A percentile compares a stretch with the other conserved stretches of the same genome.
Evolutionary conservation across 495 filamentous ascomycete species (phyloP).

Genomic region (Penicillium canariense): DNA sequence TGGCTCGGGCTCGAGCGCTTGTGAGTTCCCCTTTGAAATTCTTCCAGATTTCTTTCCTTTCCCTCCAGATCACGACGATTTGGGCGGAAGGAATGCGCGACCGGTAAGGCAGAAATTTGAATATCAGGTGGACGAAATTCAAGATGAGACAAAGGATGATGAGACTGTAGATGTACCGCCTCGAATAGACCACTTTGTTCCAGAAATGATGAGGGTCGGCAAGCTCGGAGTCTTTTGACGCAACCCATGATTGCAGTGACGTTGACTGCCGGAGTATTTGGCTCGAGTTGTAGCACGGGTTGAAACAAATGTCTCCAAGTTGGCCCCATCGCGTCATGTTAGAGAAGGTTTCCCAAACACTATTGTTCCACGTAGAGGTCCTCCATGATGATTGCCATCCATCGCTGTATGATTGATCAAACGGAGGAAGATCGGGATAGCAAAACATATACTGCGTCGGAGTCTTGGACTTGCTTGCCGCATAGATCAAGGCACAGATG

Average conservation of each 20-base stretch:
- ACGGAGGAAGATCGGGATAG: slow-evolving; percentile 27
- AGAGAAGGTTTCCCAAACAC: slow-evolving; percentile 30
- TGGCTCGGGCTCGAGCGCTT: neutral
- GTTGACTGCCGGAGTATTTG: slow-evolving; percentile 27
- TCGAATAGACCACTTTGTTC: slow-evolving; percentile 26
- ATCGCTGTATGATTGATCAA: slow-evolving; percentile 21
- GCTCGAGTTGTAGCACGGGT: slow-evolving; percentile 35
- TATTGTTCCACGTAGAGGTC: slow-evolving; percentile 29
- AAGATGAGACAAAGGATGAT: slow-evolving; percentile 26
- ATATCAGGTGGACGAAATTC: slow-evolving; percentile 25
- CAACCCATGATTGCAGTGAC: slow-evolving; percentile 16
- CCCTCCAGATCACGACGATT: slow-evolving; percentile 25
- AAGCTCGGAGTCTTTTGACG: slow-evolving; percentile 3
- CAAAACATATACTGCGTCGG: slow-evolving; percentile 36
- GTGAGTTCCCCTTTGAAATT: slow-evolving; percentile 23
- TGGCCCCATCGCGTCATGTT: slow-evolving; percentile 22
- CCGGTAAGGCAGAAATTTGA: slow-evolving; percentile 26
- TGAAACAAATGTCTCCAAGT: slow-evolving; percentile 29
- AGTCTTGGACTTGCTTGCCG: slow-evolving; percentile 9
- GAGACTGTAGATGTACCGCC: slow-evolving; percentile 35
- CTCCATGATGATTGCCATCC: slow-evolving; percentile 28
- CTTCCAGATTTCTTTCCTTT: slow-evolving; percentile 20
- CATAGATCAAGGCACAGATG: slow-evolving; percentile 29
- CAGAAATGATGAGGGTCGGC: slow-evolving; percentile 13
- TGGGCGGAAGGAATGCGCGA: slow-evolving; percentile 29